A percentile compares a stretch with the other conserved stretches of the same genome.
Conservation (phyloP, 352 stramenopile species). For the Pythium myriotylum region DNA sequence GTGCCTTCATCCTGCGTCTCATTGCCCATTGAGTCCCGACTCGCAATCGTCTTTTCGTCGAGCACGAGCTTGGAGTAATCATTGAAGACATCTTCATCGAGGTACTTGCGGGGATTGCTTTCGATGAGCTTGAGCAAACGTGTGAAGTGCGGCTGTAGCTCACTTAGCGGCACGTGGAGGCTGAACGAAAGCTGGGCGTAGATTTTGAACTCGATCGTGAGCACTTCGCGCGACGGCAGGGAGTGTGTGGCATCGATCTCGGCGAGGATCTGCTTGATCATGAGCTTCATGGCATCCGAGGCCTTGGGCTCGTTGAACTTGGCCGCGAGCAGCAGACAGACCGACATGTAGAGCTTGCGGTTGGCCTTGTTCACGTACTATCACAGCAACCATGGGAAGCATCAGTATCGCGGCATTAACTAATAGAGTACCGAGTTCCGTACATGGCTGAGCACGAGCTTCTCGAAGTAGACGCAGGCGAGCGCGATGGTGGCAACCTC, state of each 20-base stretch:
- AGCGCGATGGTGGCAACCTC: constrained; percentile 95
- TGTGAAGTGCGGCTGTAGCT: constrained; percentile 88
- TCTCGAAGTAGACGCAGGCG: constrained; percentile 97
- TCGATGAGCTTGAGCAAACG: constrained; percentile 85
- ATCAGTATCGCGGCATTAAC: not conserved
- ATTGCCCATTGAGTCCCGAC: constrained; percentile 31
- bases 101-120: constrained; percentile 88
- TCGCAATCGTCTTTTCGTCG: constrained; percentile 54
- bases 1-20: constrained; percentile 67
- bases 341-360: constrained; percentile 95
- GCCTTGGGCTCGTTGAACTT: constrained; percentile 92
- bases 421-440: not conserved
- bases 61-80: constrained; percentile 73
- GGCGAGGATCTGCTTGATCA: constrained; percentile 68
- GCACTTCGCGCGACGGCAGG: constrained; percentile 79
- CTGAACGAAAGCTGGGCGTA: constrained; percentile 90
- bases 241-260: constrained; percentile 84
- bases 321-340: constrained; percentile 93
- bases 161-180: constrained; percentile 77
- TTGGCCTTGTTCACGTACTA: constrained; percentile 97
- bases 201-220: constrained; percentile 89
- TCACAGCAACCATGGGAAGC: constrained; percentile 17
- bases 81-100: constrained; percentile 85
- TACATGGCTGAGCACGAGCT: constrained; percentile 93
- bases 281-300: constrained; percentile 61